Conservation (phyloP, 2,329 filamentous ascomycete species). For the Exophiala xenobiotica region DNA sequence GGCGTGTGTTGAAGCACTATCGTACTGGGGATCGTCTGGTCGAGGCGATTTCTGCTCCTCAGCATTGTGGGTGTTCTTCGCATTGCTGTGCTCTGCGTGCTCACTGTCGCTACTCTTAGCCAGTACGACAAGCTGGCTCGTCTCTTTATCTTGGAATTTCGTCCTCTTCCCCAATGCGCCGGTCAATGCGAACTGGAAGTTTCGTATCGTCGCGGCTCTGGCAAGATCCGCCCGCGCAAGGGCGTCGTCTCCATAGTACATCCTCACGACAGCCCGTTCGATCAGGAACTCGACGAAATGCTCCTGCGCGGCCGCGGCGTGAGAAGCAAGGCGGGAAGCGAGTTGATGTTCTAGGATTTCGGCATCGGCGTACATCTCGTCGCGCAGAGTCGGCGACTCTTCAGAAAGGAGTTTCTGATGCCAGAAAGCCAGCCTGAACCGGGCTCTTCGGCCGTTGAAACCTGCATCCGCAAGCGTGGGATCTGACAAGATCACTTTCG, state of each 20-base stretch:
- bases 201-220: conserved; percentile 64
- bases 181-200: conserved; percentile 77
- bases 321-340: conserved; percentile 33
- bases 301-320: conserved; percentile 31
- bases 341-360: conserved; percentile 47
- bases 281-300: conserved; percentile 62
- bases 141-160: conserved; percentile 45
- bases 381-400: conserved; percentile 59
- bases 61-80: not conserved
- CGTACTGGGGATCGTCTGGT: too few species aligned
- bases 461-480: conserved; percentile 47
- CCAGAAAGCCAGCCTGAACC: conserved; percentile 70
- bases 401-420: conserved; percentile 68
- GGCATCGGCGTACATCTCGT: conserved; percentile 60
- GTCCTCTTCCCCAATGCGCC: conserved; percentile 73
- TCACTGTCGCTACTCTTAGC: conserved; percentile 66
- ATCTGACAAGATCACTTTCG: conserved; percentile 59
- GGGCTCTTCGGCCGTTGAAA: conserved; percentile 56
- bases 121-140: conserved; percentile 86
- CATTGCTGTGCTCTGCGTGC: conserved; percentile 9
- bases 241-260: conserved; percentile 76
- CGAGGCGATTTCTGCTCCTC: too few species aligned
- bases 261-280: conserved; percentile 79
- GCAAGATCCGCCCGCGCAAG: conserved; percentile 71
- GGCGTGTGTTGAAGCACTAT: too few species aligned